Evolutionary conservation across 331 rosid species (phyloP).

Genomic region (Phaseolus coccineus): DNA sequence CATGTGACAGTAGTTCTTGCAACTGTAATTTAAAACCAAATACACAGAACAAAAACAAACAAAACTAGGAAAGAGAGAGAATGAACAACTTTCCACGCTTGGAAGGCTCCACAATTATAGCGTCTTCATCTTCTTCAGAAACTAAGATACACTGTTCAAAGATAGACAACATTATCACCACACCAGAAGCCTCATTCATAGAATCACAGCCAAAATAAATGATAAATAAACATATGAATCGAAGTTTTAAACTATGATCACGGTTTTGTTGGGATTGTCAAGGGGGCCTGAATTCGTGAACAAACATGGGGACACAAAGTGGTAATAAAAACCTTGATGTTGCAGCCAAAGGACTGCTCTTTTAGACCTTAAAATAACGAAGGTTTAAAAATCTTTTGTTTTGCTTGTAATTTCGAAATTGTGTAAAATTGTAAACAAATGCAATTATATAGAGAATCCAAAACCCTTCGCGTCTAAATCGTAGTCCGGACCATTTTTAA

Average conservation of each 20-base stretch:
- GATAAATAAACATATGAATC: not conserved
- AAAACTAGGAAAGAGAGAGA: conserved; percentile 30
- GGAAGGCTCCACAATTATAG: conserved; percentile 74
- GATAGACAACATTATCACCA: conserved; percentile 29
- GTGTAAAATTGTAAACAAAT: not conserved
- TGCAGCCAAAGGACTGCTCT: not conserved
- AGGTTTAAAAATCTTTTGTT: not conserved
- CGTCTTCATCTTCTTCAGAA: conserved; percentile 92
- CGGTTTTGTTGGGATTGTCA: not conserved
- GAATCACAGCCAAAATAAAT: conserved; percentile 7
- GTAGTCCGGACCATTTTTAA: no score
- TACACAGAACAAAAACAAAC: not conserved
- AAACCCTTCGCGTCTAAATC: no score
- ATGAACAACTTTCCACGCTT: conserved; percentile 75
- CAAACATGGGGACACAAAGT: not conserved
- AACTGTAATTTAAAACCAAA: conserved; percentile 26
- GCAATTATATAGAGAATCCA: no score
- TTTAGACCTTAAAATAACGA: not conserved
- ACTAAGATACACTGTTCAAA: conserved; percentile 79
- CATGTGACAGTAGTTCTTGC: not conserved
- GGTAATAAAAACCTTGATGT: not conserved
- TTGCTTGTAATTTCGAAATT: no score
- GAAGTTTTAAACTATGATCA: not conserved
- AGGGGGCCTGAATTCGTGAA: not conserved
- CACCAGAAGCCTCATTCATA: conserved; percentile 22